Conservation (phyloP, 2,329 filamentous ascomycete genomes). For the Fonsecaea multimorphosa region DNA sequence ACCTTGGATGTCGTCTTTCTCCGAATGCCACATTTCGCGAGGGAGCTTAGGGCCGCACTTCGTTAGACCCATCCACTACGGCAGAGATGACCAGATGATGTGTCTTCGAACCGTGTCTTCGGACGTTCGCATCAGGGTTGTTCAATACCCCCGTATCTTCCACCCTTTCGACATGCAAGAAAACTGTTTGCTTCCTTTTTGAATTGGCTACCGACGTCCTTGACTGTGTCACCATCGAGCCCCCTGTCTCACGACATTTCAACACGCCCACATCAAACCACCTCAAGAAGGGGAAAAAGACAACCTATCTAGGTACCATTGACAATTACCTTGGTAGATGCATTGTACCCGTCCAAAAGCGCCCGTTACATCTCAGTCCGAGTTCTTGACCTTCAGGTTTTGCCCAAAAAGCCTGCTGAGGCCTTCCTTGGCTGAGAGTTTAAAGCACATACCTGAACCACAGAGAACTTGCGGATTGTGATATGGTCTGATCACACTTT, state of each 20-base stretch:
- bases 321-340: background rate
- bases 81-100: background rate
- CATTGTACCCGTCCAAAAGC: background rate
- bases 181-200: slow-evolving; percentile 2
- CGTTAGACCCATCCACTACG: background rate
- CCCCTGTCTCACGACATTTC: background rate
- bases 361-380: background rate
- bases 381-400: background rate
- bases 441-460: background rate
- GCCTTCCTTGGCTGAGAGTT: slow-evolving; percentile 1
- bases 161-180: background rate
- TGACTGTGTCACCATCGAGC: background rate
- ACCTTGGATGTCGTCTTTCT: background rate
- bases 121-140: background rate
- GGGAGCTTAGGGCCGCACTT: background rate
- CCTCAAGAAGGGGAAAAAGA: background rate
- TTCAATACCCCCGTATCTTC: background rate
- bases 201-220: background rate
- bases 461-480: background rate
- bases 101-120: background rate
- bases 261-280: background rate
- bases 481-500: background rate
- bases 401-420: background rate
- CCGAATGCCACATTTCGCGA: background rate
- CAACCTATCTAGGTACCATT: no score